These are phyloP conservation scores for Spergularia marina DNA, from an alignment of 148 eudicot species.

Conservation along the genomic window DNA sequence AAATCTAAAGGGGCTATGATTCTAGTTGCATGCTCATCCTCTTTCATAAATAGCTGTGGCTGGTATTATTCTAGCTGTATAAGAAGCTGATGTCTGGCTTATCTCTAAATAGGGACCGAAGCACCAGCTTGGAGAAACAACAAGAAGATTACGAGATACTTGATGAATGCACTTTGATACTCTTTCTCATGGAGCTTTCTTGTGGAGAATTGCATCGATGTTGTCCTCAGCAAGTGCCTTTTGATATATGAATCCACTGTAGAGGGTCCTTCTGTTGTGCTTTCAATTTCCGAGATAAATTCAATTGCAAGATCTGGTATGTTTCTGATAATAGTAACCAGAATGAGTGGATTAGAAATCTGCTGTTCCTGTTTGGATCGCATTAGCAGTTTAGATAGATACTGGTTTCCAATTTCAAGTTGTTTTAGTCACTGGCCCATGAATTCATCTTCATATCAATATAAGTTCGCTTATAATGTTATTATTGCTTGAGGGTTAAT, in stretches of 20 bases:
- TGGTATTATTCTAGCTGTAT: neutral
- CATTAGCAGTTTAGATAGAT: neutral
- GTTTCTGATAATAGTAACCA: neutral
- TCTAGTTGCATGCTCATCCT: neutral
- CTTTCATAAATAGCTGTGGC: neutral
- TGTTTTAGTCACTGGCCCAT: too few species aligned
- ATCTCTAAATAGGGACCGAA: conserved; percentile 1
- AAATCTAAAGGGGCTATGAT: neutral
- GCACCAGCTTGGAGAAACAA: neutral
- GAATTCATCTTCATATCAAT: too few species aligned
- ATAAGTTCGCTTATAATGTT: too few species aligned
- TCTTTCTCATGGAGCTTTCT: neutral
- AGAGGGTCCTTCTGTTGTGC: neutral
- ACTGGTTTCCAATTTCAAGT: too few species aligned
- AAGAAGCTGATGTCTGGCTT: neutral
- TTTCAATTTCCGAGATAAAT: neutral
- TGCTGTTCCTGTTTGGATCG: neutral
- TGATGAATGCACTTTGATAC: neutral
- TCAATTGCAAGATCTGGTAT: neutral
- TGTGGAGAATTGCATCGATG: neutral
- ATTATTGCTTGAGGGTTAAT: too few species aligned
- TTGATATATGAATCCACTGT: neutral
- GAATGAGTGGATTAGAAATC: too few species aligned
- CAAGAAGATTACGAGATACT: neutral
- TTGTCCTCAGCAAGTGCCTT: neutral